Percentiles rank a stretch among this genome's conserved stretches.
phyloP scores from a whole-genome alignment of 768 basidiomycete genomes.

The Mycena indigotica region DNA sequence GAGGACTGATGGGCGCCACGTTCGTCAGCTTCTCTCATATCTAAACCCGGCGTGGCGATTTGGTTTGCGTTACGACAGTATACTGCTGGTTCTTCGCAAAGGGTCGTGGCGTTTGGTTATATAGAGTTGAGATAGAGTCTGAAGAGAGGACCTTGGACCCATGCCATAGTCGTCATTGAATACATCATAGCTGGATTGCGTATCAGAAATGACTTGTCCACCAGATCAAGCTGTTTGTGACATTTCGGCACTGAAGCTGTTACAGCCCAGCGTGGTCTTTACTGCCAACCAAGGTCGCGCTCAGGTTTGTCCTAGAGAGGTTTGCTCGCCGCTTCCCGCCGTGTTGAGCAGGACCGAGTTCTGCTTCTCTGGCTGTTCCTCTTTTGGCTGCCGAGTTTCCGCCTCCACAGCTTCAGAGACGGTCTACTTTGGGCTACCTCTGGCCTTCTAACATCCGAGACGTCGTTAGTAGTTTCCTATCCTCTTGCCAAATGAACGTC shows the following conservation, averaged over 20 bases:
- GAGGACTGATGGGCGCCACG: background rate
- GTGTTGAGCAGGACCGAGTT: background rate
- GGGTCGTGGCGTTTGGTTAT: too few species aligned
- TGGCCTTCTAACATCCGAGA: background rate
- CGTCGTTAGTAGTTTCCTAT: background rate
- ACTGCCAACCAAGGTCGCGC: too few species aligned
- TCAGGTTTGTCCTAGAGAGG: too few species aligned
- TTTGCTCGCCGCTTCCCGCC: background rate
- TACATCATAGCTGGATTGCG: background rate
- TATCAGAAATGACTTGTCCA: too few species aligned
- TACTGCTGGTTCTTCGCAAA: too few species aligned
- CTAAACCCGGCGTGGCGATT: background rate
- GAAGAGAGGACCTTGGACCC: too few species aligned
- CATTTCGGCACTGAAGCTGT: background rate
- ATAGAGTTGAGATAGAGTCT: too few species aligned
- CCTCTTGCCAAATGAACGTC: constrained; percentile 1
- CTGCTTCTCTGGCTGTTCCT: background rate
- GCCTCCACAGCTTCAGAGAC: background rate
- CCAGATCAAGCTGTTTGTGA: background rate
- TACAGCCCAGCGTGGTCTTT: background rate
- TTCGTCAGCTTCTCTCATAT: background rate
- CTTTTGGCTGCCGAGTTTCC: background rate
- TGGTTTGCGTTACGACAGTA: too few species aligned
- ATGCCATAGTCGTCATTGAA: background rate
- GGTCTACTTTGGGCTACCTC: background rate